Percentiles rank a stretch among this genome's conserved stretches.
Evolutionary conservation across 140 eudicot genomes (phyloP).

Genomic region (Bidens hawaiensis): DNA sequence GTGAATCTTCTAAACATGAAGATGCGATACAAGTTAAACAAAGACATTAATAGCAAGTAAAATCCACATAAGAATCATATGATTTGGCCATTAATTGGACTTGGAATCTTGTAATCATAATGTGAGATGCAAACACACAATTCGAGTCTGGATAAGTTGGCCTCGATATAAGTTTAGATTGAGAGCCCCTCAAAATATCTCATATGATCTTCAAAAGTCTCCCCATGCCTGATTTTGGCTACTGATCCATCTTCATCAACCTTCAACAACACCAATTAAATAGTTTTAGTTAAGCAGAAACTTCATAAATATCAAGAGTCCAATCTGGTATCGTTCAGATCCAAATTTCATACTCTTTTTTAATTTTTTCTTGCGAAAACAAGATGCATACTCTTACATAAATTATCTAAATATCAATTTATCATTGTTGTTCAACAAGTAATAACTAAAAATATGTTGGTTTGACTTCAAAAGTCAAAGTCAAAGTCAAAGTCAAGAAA

Average conservation of each 20-base stretch:
- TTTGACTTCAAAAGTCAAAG: slow-evolving; percentile 17
- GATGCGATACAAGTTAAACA: neutral
- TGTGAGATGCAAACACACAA: neutral
- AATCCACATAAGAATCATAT: neutral
- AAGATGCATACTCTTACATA: neutral
- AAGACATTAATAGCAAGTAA: neutral
- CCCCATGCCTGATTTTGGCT: slow-evolving; percentile 81
- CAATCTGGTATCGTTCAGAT: neutral
- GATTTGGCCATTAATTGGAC: neutral
- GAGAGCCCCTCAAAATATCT: slow-evolving; percentile 77
- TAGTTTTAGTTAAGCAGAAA: neutral
- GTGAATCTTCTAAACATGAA: too few species aligned
- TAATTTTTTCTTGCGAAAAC: neutral
- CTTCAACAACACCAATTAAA: slow-evolving; percentile 26
- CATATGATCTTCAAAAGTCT: slow-evolving; percentile 91
- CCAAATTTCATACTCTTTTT: neutral
- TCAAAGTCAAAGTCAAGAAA: slow-evolving; percentile 10
- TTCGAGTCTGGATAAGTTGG: neutral
- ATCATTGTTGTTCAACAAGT: neutral
- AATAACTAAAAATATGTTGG: neutral
- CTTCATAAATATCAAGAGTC: slow-evolving; percentile 7
- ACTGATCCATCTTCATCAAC: slow-evolving; percentile 88
- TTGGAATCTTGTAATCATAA: neutral
- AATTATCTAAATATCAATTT: neutral
- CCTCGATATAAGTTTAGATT: neutral